phyloP scores from a whole-genome alignment of 768 basidiomycete species.

The Collybia nuda region DNA sequence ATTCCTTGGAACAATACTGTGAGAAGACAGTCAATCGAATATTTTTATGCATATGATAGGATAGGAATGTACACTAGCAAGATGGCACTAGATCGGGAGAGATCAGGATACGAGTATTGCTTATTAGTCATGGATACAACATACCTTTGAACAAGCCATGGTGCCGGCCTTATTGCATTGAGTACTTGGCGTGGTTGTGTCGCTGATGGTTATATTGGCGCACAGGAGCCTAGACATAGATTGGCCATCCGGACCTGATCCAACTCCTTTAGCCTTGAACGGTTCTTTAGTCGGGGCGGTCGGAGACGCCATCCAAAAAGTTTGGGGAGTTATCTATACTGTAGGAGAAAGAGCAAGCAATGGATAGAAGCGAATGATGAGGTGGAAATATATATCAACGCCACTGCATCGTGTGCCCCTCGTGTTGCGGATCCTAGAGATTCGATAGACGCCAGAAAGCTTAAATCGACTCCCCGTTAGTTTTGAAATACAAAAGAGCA shows the following conservation, averaged over 20 bases:
- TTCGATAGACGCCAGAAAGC: too few relatives aligned
- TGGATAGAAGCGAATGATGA: not conserved
- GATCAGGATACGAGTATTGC: not conserved
- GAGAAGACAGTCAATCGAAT: not conserved
- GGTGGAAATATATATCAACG: not conserved
- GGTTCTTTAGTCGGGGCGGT: constrained; percentile 11
- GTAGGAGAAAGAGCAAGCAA: not conserved
- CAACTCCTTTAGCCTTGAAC: constrained; percentile 23
- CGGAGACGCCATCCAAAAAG: not conserved
- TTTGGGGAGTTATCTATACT: not conserved
- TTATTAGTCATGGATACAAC: not conserved
- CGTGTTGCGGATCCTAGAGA: too few relatives aligned
- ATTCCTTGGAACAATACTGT: constrained; percentile 33
- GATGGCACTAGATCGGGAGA: constrained; percentile 8
- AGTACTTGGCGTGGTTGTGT: not conserved
- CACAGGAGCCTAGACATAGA: constrained; percentile 23
- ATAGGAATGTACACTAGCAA: constrained; percentile 9
- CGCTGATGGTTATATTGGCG: constrained; percentile 14
- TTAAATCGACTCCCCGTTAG: too few relatives aligned
- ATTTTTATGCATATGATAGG: too few relatives aligned
- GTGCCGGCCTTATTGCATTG: constrained; percentile 11
- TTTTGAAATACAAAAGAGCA: too few relatives aligned
- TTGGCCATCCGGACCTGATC: constrained; percentile 22
- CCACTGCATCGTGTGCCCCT: too few relatives aligned
- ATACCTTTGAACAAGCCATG: constrained; percentile 28